Conservation (phyloP, 2,329 filamentous ascomycete species). For the Bipolaris gigantea region DNA sequence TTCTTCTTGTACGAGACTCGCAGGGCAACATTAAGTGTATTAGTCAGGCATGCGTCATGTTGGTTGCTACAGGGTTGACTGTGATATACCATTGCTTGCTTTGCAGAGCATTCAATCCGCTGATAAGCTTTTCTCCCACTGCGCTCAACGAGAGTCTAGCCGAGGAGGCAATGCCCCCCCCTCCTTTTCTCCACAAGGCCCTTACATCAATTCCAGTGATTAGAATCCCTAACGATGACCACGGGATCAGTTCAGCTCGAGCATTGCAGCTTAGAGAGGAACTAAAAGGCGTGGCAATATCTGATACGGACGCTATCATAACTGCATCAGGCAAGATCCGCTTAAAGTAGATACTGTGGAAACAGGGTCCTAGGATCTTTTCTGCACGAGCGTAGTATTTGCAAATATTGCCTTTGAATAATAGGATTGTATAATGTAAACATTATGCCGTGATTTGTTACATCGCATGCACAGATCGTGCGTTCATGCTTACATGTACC, state of each 20-base stretch:
- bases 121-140: conserved; percentile 11
- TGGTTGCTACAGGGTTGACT: conserved; percentile 7
- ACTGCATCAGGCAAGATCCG: neutral
- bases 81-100: conserved; percentile 14
- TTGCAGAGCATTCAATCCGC: conserved; percentile 7
- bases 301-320: neutral
- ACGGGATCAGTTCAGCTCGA: neutral
- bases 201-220: neutral
- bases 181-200: conserved; percentile 4
- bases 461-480: neutral
- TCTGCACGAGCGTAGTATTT: neutral
- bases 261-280: conserved; percentile 1
- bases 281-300: neutral
- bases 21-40: conserved; percentile 7
- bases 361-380: too few species aligned
- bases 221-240: conserved; percentile 1
- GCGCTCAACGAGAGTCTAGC: neutral
- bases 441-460: neutral
- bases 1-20: conserved; percentile 12
- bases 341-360: neutral
- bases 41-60: conserved; percentile 6
- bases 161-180: neutral
- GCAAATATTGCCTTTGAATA: neutral
- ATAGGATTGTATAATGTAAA: neutral
- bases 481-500: neutral